Conservation (phyloP, 1,284 basidiomycete genomes). For the Moesziomyces globuligerus region DNA sequence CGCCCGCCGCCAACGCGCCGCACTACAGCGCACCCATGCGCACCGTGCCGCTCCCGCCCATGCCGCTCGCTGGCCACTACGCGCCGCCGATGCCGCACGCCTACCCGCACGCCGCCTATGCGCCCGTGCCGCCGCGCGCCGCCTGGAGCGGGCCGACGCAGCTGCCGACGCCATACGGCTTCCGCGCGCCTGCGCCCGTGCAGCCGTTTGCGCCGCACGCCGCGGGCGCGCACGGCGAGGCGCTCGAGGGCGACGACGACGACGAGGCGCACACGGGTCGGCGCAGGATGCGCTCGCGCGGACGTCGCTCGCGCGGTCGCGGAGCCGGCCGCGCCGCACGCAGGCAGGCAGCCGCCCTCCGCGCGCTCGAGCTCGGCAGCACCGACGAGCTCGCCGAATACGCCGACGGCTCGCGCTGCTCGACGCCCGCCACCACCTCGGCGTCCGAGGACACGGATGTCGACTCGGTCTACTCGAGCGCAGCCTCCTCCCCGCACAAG, state of each 20-base stretch:
- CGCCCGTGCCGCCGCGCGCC: no score
- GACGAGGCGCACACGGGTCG: slow-evolving; percentile 4
- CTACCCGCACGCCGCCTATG: no score
- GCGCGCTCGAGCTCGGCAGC: slow-evolving; percentile 20
- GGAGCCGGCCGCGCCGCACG: slow-evolving; percentile 55
- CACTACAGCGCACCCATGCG: slow-evolving; percentile 44
- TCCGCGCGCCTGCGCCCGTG: background rate
- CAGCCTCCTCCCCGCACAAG: slow-evolving; percentile 14
- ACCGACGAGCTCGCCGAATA: slow-evolving; percentile 27
- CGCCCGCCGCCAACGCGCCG: slow-evolving; percentile 8
- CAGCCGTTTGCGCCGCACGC: slow-evolving; percentile 7
- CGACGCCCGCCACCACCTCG: slow-evolving; percentile 19
- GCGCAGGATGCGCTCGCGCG: slow-evolving; percentile 42
- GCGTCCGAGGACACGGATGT: slow-evolving; percentile 15
- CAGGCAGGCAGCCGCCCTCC: slow-evolving; percentile 49
- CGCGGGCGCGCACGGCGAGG: background rate
- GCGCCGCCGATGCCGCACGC: no score
- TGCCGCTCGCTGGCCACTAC: background rate
- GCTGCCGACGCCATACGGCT: slow-evolving; percentile 19
- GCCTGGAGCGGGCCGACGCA: background rate
- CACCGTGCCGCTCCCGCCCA: slow-evolving; percentile 28
- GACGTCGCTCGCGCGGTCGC: slow-evolving; percentile 51
- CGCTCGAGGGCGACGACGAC: slow-evolving; percentile 3
- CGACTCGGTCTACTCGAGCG: background rate
- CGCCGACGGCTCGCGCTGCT: slow-evolving; percentile 19